Base-by-base conservation (phyloP, 202 grass and related monocot genomes). In the Setaria viridis region DNA sequence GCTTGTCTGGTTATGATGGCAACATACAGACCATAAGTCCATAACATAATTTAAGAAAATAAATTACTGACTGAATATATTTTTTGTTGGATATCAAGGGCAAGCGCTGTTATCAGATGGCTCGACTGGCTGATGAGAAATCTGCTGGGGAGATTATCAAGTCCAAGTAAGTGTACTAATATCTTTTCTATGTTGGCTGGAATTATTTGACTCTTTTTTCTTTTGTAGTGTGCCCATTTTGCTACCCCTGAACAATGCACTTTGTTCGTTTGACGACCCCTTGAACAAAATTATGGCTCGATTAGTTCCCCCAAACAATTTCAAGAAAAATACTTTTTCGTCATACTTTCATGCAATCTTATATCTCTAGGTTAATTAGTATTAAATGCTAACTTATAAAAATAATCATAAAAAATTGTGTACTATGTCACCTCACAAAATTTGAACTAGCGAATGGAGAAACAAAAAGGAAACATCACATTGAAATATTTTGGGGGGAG, bases 121-220 rank as follows among this genome's bases (percentile, higher is more conserved):
- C 91, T 84, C 85, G 87, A 74, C 64, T 90, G 37, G 82, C 86
- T 88, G 85, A 90, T 62, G 91, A 97, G 86, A 97, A 90, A 90
- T 94, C 91, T 88, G 77, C 87, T 62, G 72, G 32, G 63, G 82
- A 94, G 74, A 90, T 90, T 84, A 57, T 82, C 43, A 83, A 80
- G 43, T 64, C 85, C 82, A 92, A 43, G 91, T 86, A 84, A 83
- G 87, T 82, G 16, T 19, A 49, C 13, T 72, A 72, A 1, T 77
- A 21, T 90, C 64, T 65, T 76, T 57, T 29, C 17, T 67, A 41
- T 64, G 34, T 45, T 51, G 4, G n/a, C 37, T 59, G 79, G 43
- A 77, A 59, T 63, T 71, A 39, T 41, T 42, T 4, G 33, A 77
- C 56, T 77, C 11, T 35, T 76, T 68, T 15, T 14, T 43, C 29